phyloP scores from a whole-genome alignment of 1,284 basidiomycete genomes.

The Amylostereum areolatum region DNA sequence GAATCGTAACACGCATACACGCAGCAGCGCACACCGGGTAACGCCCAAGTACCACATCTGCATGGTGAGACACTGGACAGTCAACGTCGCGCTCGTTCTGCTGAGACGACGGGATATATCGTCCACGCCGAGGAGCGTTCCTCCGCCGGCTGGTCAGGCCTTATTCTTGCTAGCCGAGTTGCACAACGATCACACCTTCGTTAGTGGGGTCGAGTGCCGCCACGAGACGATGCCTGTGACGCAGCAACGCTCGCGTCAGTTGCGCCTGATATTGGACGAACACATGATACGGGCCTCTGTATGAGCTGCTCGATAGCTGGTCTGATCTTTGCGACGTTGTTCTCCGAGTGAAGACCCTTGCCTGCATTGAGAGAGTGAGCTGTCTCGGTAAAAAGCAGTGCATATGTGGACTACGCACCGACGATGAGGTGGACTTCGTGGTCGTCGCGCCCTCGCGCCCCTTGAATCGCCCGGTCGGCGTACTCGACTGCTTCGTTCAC shows the following conservation, averaged over 20 bases:
- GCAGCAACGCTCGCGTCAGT: background rate
- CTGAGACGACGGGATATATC: constrained; percentile 32
- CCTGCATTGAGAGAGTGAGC: background rate
- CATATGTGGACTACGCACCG: constrained; percentile 39
- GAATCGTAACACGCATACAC: no score
- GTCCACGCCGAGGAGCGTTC: constrained; percentile 47
- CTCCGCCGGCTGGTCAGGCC: constrained; percentile 17
- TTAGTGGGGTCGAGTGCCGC: constrained; percentile 82
- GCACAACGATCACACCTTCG: constrained; percentile 81
- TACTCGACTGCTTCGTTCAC: constrained; percentile 83
- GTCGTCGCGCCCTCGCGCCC: constrained; percentile 63
- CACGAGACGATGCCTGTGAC: constrained; percentile 58
- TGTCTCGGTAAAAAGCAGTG: background rate
- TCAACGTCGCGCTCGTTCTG: no score
- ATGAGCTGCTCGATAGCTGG: constrained; percentile 90
- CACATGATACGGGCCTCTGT: constrained; percentile 49
- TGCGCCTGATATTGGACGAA: background rate
- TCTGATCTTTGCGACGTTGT: constrained; percentile 82
- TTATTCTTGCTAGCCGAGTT: constrained; percentile 37
- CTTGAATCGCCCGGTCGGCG: constrained; percentile 63
- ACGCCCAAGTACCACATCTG: no score
- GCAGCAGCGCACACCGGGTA: no score
- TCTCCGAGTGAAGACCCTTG: constrained; percentile 83
- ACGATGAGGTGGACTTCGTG: constrained; percentile 80
- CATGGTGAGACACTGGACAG: no score